Conservation (phyloP, 129 eudicot species). For the Pittosporum tobira region DNA sequence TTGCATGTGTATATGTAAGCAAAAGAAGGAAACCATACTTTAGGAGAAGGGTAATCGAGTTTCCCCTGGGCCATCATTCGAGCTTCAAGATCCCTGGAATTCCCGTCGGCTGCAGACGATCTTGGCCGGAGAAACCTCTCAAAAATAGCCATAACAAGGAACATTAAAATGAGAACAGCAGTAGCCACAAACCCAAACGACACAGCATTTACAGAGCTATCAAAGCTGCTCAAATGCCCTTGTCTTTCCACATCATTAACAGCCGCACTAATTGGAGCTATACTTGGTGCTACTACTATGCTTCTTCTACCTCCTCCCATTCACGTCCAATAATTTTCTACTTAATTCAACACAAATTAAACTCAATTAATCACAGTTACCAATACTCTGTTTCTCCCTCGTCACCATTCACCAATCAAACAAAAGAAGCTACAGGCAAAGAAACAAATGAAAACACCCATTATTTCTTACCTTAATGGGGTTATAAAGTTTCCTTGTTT, state of each 20-base stretch:
- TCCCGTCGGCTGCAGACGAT: slow-evolving; percentile 36
- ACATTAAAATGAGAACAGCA: slow-evolving; percentile 72
- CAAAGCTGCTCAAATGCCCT: slow-evolving; percentile 66
- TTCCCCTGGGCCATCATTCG: slow-evolving; percentile 45
- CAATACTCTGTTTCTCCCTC: background rate
- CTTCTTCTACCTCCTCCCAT: slow-evolving; percentile 13
- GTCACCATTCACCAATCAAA: background rate
- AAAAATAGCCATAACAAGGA: slow-evolving; percentile 88
- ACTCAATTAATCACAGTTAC: background rate
- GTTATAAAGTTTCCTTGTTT: background rate
- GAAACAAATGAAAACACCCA: background rate
- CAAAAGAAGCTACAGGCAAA: background rate
- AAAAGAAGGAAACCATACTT: slow-evolving; percentile 34
- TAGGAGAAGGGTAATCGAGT: slow-evolving; percentile 47
- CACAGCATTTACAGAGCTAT: slow-evolving; percentile 73
- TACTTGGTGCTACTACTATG: slow-evolving; percentile 43
- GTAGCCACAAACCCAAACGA: slow-evolving; percentile 88
- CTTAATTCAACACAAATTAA: background rate
- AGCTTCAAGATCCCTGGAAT: slow-evolving; percentile 31
- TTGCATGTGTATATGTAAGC: background rate
- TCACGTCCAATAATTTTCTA: background rate
- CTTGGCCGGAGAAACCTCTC: slow-evolving; percentile 71
- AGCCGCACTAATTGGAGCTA: slow-evolving; percentile 36
- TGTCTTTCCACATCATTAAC: slow-evolving; percentile 41
- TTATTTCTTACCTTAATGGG: background rate